Evolutionary conservation across 345 rosid species (phyloP).

Genomic region (Draba incana): DNA sequence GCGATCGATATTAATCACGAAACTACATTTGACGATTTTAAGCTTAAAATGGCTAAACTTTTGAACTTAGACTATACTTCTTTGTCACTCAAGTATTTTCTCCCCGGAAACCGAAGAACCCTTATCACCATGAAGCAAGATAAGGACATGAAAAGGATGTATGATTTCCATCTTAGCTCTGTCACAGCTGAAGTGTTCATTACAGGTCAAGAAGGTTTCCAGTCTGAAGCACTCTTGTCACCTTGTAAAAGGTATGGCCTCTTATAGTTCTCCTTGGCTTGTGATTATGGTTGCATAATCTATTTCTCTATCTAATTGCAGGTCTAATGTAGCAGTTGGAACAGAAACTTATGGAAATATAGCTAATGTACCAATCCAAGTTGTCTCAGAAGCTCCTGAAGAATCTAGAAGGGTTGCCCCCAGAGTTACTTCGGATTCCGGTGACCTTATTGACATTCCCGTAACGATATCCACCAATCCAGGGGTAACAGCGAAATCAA

Average conservation of each 20-base stretch:
- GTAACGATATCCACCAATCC: slow-evolving; percentile 38
- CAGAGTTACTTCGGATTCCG: slow-evolving; percentile 29
- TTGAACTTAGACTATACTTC: slow-evolving; percentile 66
- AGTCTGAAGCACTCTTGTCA: slow-evolving; percentile 37
- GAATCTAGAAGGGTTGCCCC: slow-evolving; percentile 29
- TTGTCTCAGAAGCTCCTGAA: slow-evolving; percentile 32
- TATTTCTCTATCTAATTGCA: slow-evolving; percentile 39
- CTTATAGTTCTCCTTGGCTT: background rate
- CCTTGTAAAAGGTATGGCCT: slow-evolving; percentile 54
- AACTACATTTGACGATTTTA: slow-evolving; percentile 67
- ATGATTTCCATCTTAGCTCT: slow-evolving; percentile 61
- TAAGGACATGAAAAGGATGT: slow-evolving; percentile 82
- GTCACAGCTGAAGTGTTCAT: slow-evolving; percentile 81
- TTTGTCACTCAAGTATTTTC: slow-evolving; percentile 82
- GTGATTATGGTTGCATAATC: slow-evolving; percentile 9
- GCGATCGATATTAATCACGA: slow-evolving; percentile 72
- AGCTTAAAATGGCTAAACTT: slow-evolving; percentile 70
- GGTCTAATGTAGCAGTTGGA: slow-evolving; percentile 55
- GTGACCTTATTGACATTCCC: slow-evolving; percentile 37
- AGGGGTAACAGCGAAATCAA: slow-evolving; percentile 32
- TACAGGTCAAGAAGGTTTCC: slow-evolving; percentile 65
- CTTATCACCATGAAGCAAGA: slow-evolving; percentile 74
- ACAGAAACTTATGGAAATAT: slow-evolving; percentile 48
- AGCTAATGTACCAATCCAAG: slow-evolving; percentile 36
- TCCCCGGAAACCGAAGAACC: slow-evolving; percentile 74